A percentile compares a stretch with the other conserved stretches of the same genome.
These are phyloP conservation scores for Suillus fuscotomentosus DNA, from an alignment of 768 basidiomycete genomes.

Conservation along the genomic window DNA sequence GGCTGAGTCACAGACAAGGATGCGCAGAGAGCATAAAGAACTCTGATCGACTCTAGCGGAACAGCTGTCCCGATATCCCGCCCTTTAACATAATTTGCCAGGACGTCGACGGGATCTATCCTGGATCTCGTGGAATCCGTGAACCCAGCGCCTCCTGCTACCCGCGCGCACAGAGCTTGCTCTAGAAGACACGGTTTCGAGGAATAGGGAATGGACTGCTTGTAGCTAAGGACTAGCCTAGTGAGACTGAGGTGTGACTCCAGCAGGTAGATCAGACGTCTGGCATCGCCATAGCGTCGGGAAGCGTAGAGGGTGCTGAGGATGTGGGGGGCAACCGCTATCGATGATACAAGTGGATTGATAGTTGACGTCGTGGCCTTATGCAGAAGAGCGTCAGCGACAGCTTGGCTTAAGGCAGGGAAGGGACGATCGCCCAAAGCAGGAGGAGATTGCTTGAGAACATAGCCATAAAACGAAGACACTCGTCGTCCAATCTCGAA, in stretches of 20 bases:
- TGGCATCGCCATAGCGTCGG: conserved; percentile 67
- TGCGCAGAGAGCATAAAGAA: conserved; percentile 43
- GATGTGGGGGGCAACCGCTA: conserved; percentile 61
- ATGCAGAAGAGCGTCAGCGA: conserved; percentile 70
- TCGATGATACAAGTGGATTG: conserved; percentile 70
- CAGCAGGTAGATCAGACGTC: conserved; percentile 65
- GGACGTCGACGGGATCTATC: conserved; percentile 71
- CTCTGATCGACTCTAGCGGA: conserved; percentile 63
- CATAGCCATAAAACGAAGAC: conserved; percentile 61
- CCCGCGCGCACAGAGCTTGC: conserved; percentile 67
- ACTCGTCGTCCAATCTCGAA: conserved; percentile 79
- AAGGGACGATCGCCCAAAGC: conserved; percentile 56
- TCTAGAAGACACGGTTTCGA: conserved; percentile 68
- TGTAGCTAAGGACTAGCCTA: conserved; percentile 62
- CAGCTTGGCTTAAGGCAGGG: conserved; percentile 53
- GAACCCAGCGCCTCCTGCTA: conserved; percentile 47
- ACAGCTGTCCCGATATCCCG: conserved; percentile 59
- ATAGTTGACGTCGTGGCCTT: conserved; percentile 80
- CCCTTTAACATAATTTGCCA: conserved; percentile 66
- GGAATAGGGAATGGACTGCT: conserved; percentile 45
- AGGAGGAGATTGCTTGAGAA: conserved; percentile 63
- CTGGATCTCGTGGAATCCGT: conserved; percentile 45
- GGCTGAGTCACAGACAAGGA: conserved; percentile 62
- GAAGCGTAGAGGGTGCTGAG: conserved; percentile 58
- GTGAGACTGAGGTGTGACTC: conserved; percentile 63